phyloP scores from a whole-genome alignment of 768 basidiomycete species.

The Leccinum variicolor region DNA sequence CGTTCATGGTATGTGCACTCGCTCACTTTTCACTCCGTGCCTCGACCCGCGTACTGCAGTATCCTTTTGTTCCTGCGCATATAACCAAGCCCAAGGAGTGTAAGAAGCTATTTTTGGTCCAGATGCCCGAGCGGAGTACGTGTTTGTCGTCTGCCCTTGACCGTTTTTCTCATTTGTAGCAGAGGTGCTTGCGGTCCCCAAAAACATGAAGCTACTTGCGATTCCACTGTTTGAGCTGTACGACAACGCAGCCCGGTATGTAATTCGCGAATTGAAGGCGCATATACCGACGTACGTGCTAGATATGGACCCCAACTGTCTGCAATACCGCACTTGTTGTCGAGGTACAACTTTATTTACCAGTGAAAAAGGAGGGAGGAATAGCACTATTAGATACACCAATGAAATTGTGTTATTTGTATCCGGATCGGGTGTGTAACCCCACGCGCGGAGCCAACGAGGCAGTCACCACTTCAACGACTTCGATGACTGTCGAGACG shows the following conservation, averaged over 20 bases:
- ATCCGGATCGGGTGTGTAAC: conserved; percentile 17
- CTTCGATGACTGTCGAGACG: conserved; percentile 21
- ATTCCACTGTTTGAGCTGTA: conserved; percentile 97
- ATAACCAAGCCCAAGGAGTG: conserved; percentile 98
- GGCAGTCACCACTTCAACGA: conserved; percentile 10
- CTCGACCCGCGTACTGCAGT: conserved; percentile 43
- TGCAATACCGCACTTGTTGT: conserved; percentile 89
- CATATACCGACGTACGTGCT: background rate
- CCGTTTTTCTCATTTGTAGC: background rate
- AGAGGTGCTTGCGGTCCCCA: conserved; percentile 96
- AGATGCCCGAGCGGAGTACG: conserved; percentile 93
- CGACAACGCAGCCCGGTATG: conserved; percentile 88
- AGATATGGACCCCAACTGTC: conserved; percentile 92
- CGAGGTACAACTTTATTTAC: conserved; percentile 82
- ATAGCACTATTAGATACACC: background rate
- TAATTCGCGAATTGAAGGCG: background rate
- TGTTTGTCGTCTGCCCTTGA: conserved; percentile 9
- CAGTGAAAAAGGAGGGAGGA: conserved; percentile 37
- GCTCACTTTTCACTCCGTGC: background rate
- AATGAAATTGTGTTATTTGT: background rate
- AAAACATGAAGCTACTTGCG: conserved; percentile 98
- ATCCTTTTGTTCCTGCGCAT: conserved; percentile 92
- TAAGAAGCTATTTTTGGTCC: conserved; percentile 93
- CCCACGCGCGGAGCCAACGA: conserved; percentile 16
- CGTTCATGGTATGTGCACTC: conserved; percentile 80